Base-by-base conservation (phyloP, 805 yeast genomes). In the Jamesozyma piceae region DNA sequence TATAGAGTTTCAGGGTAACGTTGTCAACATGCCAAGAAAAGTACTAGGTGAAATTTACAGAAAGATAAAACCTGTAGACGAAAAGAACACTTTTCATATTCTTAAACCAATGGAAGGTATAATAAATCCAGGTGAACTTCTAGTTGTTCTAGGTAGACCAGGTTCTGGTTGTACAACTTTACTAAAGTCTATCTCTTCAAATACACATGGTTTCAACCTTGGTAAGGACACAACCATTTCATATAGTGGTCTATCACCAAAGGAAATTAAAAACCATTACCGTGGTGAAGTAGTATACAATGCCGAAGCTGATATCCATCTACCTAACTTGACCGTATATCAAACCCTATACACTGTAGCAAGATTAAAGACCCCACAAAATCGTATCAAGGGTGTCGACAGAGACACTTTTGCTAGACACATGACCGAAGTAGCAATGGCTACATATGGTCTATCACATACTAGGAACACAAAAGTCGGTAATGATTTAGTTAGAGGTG, bases 121-220 rank as follows among this genome's bases (percentile, higher is more conserved):
- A 14, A 55, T 75, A 32, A 66, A 65, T 43, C 82, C 87, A 2
- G 87, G 88, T 43, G 80, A 80, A 47, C 67, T 80, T 37, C 75
- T 81, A 5, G 83, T 82, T 41, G 89, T 82, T 9, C 65, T 82
- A 37, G 90, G 90, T 44, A 73, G 89, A 61, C 90, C 90, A 1
- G 90, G 90, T 52, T 71, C 82, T 31, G 85, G 85, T 35, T 78
- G 85, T 52, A 66, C 83, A 5, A 77, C 84, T 3, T 63, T 77
- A 41, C 65, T 78, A 51, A 77, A 77, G 53, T 65, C 80, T 4
- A 60, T 79, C 37, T 69, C 80, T 34, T 65, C 75, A 27, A 69
- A 71, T 37, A 77, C 81, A 1, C 71, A 74, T 52, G 83, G 82
- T 34, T 77, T 73, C 59, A 58, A 69, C 35, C 53, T 75, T 34